These are phyloP conservation scores for Aristolochia fimbriata DNA, from an alignment of 164 flowering plant species.

Conservation along the genomic window DNA sequence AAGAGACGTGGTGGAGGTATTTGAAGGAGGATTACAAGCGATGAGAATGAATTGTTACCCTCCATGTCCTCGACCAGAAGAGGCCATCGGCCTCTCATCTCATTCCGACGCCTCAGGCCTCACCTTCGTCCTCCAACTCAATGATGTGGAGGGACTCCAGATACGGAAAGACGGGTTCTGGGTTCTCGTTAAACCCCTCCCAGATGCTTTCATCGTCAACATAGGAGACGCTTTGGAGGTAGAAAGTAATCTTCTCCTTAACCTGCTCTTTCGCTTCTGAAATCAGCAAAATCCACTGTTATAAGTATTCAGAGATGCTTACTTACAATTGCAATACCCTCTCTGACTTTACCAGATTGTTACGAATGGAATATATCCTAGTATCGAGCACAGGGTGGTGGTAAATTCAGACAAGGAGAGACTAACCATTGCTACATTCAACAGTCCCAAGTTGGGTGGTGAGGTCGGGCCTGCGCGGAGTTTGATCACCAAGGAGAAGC, in stretches of 20 bases:
- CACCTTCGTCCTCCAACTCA: constrained; percentile 31
- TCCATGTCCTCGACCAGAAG: constrained; percentile 27
- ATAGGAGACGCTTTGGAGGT: no score
- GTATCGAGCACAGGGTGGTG: constrained; percentile 29
- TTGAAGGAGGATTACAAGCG: constrained; percentile 17
- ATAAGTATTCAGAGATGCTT: no score
- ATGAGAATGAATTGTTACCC: constrained; percentile 35
- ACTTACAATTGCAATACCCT: neutral
- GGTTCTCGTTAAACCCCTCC: constrained; percentile 31
- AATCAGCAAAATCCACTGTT: no score
- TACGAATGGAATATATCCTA: constrained; percentile 27
- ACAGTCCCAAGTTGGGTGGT: constrained; percentile 20
- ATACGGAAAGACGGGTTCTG: constrained; percentile 31
- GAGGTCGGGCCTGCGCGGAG: constrained; percentile 20
- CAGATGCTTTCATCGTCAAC: constrained; percentile 31
- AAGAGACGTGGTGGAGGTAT: constrained; percentile 16
- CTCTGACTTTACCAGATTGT: constrained; percentile 17
- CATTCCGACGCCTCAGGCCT: constrained; percentile 37
- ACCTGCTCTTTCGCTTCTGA: no score
- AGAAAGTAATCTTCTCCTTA: no score
- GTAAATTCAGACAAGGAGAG: constrained; percentile 26
- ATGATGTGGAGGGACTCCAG: constrained; percentile 37
- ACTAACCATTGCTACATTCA: constrained; percentile 27
- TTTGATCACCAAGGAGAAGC: constrained; percentile 11
- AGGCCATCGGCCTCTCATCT: constrained; percentile 32